Evolutionary conservation across 2,329 filamentous ascomycete genomes (phyloP), one percentile per base, ranked within the genome.

Genomic region (Keithomyces neogunnii): DNA sequence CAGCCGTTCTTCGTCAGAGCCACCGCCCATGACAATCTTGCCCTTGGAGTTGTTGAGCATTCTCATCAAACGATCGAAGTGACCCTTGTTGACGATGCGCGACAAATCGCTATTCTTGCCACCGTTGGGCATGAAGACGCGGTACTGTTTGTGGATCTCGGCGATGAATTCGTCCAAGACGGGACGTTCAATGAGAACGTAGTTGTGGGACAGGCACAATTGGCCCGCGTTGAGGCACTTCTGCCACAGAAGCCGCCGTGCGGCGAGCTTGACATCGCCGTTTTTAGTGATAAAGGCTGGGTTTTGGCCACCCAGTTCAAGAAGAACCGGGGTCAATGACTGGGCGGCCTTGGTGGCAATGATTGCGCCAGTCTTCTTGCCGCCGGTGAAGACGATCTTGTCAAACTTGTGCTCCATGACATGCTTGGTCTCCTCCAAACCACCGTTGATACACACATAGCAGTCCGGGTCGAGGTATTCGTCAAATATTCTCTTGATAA

Each of bases 311-410:
- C 93, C 93, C 45, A 99, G 81, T 74, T 99, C 93, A 46, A 97
- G 82, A 8, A 85, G 81, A 28, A 95, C 84, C 0, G 93, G 93
- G 0, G 93, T 97, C 55, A 96, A 77, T 38, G 89, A 85, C 64
- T 89, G 82, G 54, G 93, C 92, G 0, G 92, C 93, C 67, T 95
- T 96, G 68, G 91, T 85, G 46, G 89, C 81, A 49, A 97, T 84
- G 62, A 97, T 91, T 64, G 85, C 89, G 63, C 88, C 93, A 19
- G 96, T 89, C 31, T 66, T 73, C 49, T 79, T 78, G 61, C 83
- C 85, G 50, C 93, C 93, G 1, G 93, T 99, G 73, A 96, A 99
- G 75, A 93, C 91, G 63, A 99, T 95, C 79, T 96, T 97, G 73
- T 95, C 91, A 86, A 91, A 99, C 68, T 92, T 92, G 73, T 90